phyloP scores from a whole-genome alignment of 208 protist genomes.

The Entamoeba histolytica region DNA sequence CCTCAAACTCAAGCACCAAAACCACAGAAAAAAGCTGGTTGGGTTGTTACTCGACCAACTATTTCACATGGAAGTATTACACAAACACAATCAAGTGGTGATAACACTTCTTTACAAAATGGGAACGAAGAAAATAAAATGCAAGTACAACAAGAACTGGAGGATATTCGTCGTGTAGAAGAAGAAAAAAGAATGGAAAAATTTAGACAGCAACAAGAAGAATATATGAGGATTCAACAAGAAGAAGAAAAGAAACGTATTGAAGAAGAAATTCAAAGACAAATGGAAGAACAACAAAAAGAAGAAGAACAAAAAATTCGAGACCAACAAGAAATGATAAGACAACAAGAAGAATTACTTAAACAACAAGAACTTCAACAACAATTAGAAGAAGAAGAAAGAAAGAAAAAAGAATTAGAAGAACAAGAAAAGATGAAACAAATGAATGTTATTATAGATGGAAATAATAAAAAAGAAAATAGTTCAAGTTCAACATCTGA shows the following conservation, averaged over 20 bases:
- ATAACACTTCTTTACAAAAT: too few relatives aligned
- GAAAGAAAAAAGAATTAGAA: too few relatives aligned
- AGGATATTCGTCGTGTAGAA: background rate
- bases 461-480: background rate
- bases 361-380: background rate
- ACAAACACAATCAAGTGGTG: too few relatives aligned
- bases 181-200: background rate
- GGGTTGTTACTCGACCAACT: background rate
- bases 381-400: background rate
- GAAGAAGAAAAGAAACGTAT: background rate
- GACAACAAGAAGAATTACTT: background rate
- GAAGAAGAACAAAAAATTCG: background rate
- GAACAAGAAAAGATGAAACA: too few relatives aligned
- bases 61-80: background rate
- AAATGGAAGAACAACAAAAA: background rate
- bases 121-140: background rate
- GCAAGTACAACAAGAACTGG: background rate
- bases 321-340: background rate
- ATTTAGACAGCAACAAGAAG: background rate
- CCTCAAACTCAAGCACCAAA: background rate
- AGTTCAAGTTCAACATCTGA: background rate
- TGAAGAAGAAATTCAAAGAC: background rate
- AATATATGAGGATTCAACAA: background rate
- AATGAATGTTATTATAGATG: background rate
- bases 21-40: background rate